phyloP scores from a whole-genome alignment of 352 stramenopile genomes.

The Pythium sp. region DNA sequence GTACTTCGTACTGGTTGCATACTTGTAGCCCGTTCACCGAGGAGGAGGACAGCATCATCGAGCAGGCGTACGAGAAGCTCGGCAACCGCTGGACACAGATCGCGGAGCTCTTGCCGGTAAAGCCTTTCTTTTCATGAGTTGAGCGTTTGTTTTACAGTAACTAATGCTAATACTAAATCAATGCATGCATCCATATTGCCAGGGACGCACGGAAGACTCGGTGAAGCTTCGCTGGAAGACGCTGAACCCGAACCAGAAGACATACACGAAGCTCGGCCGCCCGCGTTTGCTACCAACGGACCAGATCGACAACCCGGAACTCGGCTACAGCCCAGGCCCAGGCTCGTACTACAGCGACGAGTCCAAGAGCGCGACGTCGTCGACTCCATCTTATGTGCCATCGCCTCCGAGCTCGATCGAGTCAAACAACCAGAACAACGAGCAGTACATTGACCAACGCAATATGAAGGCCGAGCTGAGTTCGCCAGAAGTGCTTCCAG shows the following conservation, averaged over 20 bases:
- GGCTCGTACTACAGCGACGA: constrained; percentile 5
- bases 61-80: constrained; percentile 77
- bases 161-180: background rate
- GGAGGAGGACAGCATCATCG: constrained; percentile 70
- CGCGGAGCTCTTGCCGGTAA: constrained; percentile 69
- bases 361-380: background rate
- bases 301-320: constrained; percentile 25
- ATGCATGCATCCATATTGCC: constrained; percentile 5
- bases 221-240: constrained; percentile 83
- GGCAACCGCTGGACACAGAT: constrained; percentile 89
- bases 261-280: constrained; percentile 69
- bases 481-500: constrained; percentile 19
- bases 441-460: background rate
- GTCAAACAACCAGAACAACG: constrained; percentile 6
- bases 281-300: constrained; percentile 56
- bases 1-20: background rate
- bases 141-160: background rate
- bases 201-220: constrained; percentile 76
- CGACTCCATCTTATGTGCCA: background rate
- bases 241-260: constrained; percentile 77
- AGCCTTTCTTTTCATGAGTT: background rate
- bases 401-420: constrained; percentile 15
- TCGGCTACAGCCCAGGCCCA: constrained; percentile 11
- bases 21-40: constrained; percentile 48
- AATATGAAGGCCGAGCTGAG: background rate